Base-by-base conservation (phyloP, 192 early-diverging fungal species). In the Linnemannia hyalina region DNA sequence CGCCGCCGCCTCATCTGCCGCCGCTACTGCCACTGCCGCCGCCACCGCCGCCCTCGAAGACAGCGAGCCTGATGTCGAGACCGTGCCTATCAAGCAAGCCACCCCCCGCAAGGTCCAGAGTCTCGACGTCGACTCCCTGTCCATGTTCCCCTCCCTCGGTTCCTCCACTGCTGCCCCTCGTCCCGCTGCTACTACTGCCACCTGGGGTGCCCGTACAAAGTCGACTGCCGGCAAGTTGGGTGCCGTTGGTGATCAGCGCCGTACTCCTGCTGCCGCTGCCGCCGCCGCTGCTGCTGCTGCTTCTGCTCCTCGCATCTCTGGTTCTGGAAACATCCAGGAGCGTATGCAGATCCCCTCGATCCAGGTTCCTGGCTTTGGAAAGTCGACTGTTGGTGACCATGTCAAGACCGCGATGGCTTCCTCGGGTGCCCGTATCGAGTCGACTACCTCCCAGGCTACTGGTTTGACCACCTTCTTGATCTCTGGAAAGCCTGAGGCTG, bases 401-500 rank as follows among this genome's bases (percentile, higher is more conserved):
- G 93, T 93, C 68, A 91, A 91, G 76, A 80, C 89, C 57, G 92
- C 94, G n/a, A 94, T 91, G 83, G 82, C 89, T 70, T 91, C 90
- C 57, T 95, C 94, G 4, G 89, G 92, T 73, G 96, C 97, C 15
- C 91, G 92, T 32, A 98, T 99, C 75, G 96, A 98, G 60, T 91
- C 95, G 20, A 96, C 96, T 55, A 95, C 95, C 44, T 94, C 95
- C 90, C 84, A 90, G 42, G 92, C 90, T 47, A 92, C 92, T 32
- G 91, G 92, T 20, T 94, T 93, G 4, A 92, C 95, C 41, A 97
- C 97, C 29, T 96, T 97, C 73, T 82, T 98, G 35, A 93, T 99
- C 88, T 93, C 92, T 81, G 98, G 98, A 65, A 92, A 92, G 65
- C 86, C 92, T n/a, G 95, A 96, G 29, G 92, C 91, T 74, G 96